These are phyloP conservation scores for Tylopilus subfusipes DNA, from an alignment of 768 basidiomycete species.

Conservation along the genomic window DNA sequence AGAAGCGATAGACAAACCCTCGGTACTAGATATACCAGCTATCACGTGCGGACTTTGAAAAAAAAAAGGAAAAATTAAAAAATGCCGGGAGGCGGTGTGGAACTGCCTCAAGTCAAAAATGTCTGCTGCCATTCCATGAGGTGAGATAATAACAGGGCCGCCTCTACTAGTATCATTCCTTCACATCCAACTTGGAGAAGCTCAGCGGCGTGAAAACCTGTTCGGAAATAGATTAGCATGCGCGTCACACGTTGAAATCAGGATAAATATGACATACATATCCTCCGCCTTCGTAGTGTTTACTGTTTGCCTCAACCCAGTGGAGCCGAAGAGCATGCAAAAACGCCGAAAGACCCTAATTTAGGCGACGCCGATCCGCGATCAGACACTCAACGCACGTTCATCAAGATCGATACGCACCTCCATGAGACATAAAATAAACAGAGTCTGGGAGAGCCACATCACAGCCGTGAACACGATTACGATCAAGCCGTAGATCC, in stretches of 20 bases:
- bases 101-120: slow-evolving; percentile 6
- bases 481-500: slow-evolving; percentile 56
- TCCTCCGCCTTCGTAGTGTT: slow-evolving; percentile 89
- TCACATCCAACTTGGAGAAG: slow-evolving; percentile 42
- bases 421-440: slow-evolving; percentile 92
- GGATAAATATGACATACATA: slow-evolving; percentile 56
- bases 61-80: slow-evolving; percentile 23
- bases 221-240: slow-evolving; percentile 25
- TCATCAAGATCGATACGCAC: slow-evolving; percentile 41
- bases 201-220: slow-evolving; percentile 49
- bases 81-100: slow-evolving; percentile 5
- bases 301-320: slow-evolving; percentile 98
- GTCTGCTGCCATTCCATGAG: not conserved
- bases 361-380: slow-evolving; percentile 1
- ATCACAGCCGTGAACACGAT: slow-evolving; percentile 51
- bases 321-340: slow-evolving; percentile 94
- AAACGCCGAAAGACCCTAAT: slow-evolving; percentile 89
- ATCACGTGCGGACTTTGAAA: slow-evolving; percentile 33
- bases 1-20: slow-evolving; percentile 2
- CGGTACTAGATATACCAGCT: slow-evolving; percentile 18
- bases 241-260: slow-evolving; percentile 22
- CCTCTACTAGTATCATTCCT: slow-evolving; percentile 29
- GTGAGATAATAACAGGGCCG: not conserved
- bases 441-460: slow-evolving; percentile 80
- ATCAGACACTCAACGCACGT: slow-evolving; percentile 19